Evolutionary conservation across 1,139 yeast genomes (phyloP).

Genomic region (Suhomyces bokatorum): DNA sequence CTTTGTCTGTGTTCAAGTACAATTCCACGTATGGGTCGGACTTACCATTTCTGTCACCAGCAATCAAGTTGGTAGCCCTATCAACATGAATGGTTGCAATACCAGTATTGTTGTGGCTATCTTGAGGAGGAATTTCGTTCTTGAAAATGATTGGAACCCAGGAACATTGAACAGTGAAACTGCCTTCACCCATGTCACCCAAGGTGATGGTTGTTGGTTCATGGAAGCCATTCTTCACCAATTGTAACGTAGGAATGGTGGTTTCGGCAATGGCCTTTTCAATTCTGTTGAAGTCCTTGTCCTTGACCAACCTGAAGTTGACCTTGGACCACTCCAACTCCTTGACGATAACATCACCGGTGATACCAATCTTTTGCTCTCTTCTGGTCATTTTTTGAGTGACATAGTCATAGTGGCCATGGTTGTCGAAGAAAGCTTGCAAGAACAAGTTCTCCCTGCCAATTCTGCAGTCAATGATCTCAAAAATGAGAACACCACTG

Average conservation of each 20-base stretch:
- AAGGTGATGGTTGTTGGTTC: conserved; percentile 53
- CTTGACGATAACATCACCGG: conserved; percentile 72
- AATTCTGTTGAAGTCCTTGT: conserved; percentile 52
- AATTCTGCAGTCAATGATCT: conserved; percentile 59
- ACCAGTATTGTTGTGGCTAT: conserved; percentile 78
- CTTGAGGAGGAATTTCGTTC: conserved; percentile 67
- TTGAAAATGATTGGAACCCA: conserved; percentile 74
- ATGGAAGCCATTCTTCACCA: conserved; percentile 65
- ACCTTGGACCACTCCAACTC: conserved; percentile 76
- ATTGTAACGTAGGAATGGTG: conserved; percentile 64
- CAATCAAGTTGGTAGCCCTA: conserved; percentile 67
- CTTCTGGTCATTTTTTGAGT: conserved; percentile 49
- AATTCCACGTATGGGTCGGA: conserved; percentile 88
- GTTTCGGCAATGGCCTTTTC: conserved; percentile 64
- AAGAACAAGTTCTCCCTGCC: conserved; percentile 57
- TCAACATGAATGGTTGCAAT: conserved; percentile 60
- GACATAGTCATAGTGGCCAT: conserved; percentile 60
- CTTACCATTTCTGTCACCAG: conserved; percentile 88
- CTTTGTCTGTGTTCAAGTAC: conserved; percentile 59
- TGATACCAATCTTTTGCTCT: conserved; percentile 49
- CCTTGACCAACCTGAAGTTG: conserved; percentile 59
- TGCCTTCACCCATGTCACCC: conserved; percentile 51
- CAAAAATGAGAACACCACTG: conserved; percentile 75
- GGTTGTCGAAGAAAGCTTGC: conserved; percentile 75
- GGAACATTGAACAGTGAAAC: conserved; percentile 60